Evolutionary conservation across 192 early-diverging fungal species (phyloP), one percentile per base, ranked within the genome.

Genomic region (Podila epicladia): DNA sequence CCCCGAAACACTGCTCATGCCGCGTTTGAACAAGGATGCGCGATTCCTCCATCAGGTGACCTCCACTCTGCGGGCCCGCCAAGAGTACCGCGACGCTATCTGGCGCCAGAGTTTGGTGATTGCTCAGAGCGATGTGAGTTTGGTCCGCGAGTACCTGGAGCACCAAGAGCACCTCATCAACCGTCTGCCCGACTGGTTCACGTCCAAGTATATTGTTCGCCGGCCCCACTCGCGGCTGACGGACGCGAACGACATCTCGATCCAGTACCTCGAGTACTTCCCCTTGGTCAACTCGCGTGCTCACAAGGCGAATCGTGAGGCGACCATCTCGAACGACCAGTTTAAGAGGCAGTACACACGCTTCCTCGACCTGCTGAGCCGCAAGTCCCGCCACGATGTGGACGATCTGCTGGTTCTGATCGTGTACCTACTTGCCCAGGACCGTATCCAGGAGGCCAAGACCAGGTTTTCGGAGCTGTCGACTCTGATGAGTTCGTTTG

Each of bases 251-350:
- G 60, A 58, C 13, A 37, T 3, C 2, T 77, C 64, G 9, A 59
- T 73, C 48, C 49, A 65, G 24, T 73, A 69, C 51, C 69, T 83
- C 0, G 59, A 77, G 17, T 88, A 86, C 32, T 83, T 82, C 50
- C 87, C 87, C 15, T 32, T 88, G 31, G 64, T 86, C 29, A 86
- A 86, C 57, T 77, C 87, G 8, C 53, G 87, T 79, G 75, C 70
- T 55, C 75, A 79, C 55, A 79, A 79, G 69, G 75, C 75, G 7
- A 79, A 69, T 1, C 69, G 65, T 9, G 67, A 53, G 0, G 55
- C 75, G 5, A 68, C 69, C 19, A 85, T 88, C 32, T 50, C 83
- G 38, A 88, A 88, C 60, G 64, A 73, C 19, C 51, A 66, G 22
- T 86, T 88, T 65, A 65, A 62, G 24, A 32, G 72, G 8, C 79